phyloP scores from a whole-genome alignment of 306 rosid species.

The Vachellia collinsii region DNA sequence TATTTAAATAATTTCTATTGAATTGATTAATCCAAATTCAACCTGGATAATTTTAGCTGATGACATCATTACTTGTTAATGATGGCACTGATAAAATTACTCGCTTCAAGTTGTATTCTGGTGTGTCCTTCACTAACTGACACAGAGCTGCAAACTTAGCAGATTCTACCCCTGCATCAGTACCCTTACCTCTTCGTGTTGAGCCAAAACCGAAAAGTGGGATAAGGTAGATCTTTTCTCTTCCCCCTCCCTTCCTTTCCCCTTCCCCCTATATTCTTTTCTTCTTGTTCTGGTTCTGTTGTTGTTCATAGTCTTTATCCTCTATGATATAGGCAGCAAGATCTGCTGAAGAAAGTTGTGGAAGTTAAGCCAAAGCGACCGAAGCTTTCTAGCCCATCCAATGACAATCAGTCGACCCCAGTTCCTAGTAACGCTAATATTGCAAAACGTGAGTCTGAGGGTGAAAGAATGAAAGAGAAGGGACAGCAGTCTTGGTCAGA shows the following conservation, averaged over 20 bases:
- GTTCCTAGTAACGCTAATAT: constrained; percentile 27
- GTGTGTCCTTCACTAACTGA: constrained; percentile 58
- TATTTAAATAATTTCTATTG: constrained; percentile 1
- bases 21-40: constrained; percentile 16
- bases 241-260: background rate
- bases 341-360: constrained; percentile 78
- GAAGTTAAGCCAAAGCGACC: constrained; percentile 92
- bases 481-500: constrained; percentile 38
- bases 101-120: constrained; percentile 31
- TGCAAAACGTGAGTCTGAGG: constrained; percentile 35
- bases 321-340: constrained; percentile 75
- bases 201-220: constrained; percentile 96
- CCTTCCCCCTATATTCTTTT: constrained; percentile 2
- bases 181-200: constrained; percentile 84
- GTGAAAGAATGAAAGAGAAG: constrained; percentile 38
- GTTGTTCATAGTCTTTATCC: constrained; percentile 4
- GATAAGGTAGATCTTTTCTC: constrained; percentile 62
- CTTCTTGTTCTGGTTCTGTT: background rate
- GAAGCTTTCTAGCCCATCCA: constrained; percentile 50
- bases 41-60: background rate
- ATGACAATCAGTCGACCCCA: constrained; percentile 41
- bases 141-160: constrained; percentile 90
- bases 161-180: constrained; percentile 88
- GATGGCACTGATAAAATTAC: background rate
- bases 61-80: constrained; percentile 1